Percentiles rank a stretch among this genome's conserved stretches.
Evolutionary conservation across 257 asterid species (phyloP).

Genomic region (Verbena officinalis): DNA sequence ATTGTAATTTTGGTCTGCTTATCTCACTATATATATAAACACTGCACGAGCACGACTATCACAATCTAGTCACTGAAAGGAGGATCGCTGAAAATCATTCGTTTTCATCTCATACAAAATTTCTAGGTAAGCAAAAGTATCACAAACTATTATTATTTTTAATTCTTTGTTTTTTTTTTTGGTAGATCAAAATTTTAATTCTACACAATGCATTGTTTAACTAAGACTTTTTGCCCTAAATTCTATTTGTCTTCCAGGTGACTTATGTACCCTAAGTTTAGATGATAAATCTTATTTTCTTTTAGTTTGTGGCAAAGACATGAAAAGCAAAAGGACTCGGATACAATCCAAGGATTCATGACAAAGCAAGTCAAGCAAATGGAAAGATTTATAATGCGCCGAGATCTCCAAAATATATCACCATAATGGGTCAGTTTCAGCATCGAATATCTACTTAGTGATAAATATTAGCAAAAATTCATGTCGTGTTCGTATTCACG

Average conservation of each 20-base stretch:
- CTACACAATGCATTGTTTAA: neutral
- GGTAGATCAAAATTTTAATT: too few relatives aligned
- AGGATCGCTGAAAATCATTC: neutral
- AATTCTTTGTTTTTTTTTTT: neutral
- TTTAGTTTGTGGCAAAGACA: neutral
- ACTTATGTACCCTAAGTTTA: neutral
- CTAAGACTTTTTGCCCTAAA: neutral
- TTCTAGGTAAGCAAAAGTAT: neutral
- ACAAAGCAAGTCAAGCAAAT: neutral
- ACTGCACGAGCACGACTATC: neutral
- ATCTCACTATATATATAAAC: slow-evolving; percentile 9
- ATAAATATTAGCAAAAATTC: too few relatives aligned
- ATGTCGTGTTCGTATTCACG: too few relatives aligned
- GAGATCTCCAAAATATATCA: too few relatives aligned
- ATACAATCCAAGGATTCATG: neutral
- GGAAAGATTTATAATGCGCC: too few relatives aligned
- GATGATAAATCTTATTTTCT: neutral
- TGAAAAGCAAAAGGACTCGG: neutral
- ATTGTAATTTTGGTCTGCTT: neutral
- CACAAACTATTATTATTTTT: neutral
- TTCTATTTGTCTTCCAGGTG: neutral
- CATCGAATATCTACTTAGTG: too few relatives aligned
- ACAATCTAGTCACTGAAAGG: neutral
- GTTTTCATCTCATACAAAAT: neutral
- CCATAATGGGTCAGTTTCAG: too few relatives aligned